phyloP scores from a whole-genome alignment of 2,329 filamentous ascomycete species.

The Colletotrichum sp. region DNA sequence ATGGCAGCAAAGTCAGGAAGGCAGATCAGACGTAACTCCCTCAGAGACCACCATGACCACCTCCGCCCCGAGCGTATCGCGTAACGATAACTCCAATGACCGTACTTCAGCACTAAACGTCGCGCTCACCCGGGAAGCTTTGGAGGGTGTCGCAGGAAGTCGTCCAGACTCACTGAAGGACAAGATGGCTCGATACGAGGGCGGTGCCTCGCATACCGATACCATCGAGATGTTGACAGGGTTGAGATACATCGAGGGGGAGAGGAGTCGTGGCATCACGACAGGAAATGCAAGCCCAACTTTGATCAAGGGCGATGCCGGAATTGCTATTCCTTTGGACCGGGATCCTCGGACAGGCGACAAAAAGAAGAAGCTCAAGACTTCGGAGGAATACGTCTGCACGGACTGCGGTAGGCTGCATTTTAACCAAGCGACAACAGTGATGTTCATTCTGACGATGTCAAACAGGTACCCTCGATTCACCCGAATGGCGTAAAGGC shows the following conservation, averaged over 20 bases:
- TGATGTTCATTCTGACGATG: neutral
- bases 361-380: constrained; percentile 89
- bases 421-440: neutral
- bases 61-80: constrained; percentile 29
- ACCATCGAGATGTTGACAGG: constrained; percentile 95
- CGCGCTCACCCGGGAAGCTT: constrained; percentile 78
- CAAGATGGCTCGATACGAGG: constrained; percentile 85
- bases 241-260: constrained; percentile 84
- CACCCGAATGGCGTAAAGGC: constrained; percentile 93
- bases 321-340: constrained; percentile 83
- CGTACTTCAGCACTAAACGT: constrained; percentile 65
- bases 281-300: constrained; percentile 83
- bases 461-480: constrained; percentile 77
- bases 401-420: constrained; percentile 81
- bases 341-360: constrained; percentile 74
- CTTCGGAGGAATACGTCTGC: constrained; percentile 88
- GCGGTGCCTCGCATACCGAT: constrained; percentile 72
- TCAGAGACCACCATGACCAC: constrained; percentile 51
- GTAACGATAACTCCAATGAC: constrained; percentile 68
- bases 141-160: constrained; percentile 73
- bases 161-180: constrained; percentile 80
- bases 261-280: constrained; percentile 85
- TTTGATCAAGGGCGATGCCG: constrained; percentile 83
- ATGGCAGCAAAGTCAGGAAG: constrained; percentile 64
- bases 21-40: constrained; percentile 56